A percentile compares a stretch with the other conserved stretches of the same genome.
phyloP scores from a whole-genome alignment of 78 protist genomes.

The Cavenderia fasciculata region DNA sequence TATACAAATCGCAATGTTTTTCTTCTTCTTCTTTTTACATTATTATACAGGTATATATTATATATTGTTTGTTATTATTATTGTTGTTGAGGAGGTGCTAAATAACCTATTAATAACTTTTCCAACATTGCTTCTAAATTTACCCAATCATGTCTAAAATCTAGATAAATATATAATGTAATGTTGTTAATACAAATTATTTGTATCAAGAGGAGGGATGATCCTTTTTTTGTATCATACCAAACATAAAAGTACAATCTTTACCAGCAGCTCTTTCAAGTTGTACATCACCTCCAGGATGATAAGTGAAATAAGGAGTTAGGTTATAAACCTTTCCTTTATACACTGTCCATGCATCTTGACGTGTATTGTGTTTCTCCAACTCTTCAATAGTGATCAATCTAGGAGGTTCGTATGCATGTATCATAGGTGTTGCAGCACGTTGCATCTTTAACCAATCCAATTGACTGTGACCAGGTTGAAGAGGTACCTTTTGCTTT shows the following conservation, averaged over 20 bases:
- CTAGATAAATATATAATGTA: not conserved
- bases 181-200: not conserved
- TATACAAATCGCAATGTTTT: too few species aligned
- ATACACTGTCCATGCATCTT: conserved; percentile 84
- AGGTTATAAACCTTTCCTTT: conserved; percentile 87
- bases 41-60: too few species aligned
- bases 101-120: conserved; percentile 38
- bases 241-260: conserved; percentile 83
- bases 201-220: not conserved
- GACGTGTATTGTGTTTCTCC: conserved; percentile 50
- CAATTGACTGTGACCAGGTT: conserved; percentile 66
- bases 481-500: conserved; percentile 74
- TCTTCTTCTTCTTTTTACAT: too few species aligned
- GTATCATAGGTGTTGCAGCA: not conserved
- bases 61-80: too few species aligned
- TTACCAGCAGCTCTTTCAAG: conserved; percentile 81
- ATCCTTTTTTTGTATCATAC: not conserved
- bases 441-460: conserved; percentile 64
- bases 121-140: conserved; percentile 69
- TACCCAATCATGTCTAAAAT: conserved; percentile 71
- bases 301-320: conserved; percentile 78
- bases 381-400: conserved; percentile 26
- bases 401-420: too few species aligned
- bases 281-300: conserved; percentile 86
- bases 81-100: too few species aligned